Percentiles rank a stretch among this genome's conserved stretches.
Conservation (phyloP, 805 yeast genomes). For the Zygoascus biomembranicola region DNA sequence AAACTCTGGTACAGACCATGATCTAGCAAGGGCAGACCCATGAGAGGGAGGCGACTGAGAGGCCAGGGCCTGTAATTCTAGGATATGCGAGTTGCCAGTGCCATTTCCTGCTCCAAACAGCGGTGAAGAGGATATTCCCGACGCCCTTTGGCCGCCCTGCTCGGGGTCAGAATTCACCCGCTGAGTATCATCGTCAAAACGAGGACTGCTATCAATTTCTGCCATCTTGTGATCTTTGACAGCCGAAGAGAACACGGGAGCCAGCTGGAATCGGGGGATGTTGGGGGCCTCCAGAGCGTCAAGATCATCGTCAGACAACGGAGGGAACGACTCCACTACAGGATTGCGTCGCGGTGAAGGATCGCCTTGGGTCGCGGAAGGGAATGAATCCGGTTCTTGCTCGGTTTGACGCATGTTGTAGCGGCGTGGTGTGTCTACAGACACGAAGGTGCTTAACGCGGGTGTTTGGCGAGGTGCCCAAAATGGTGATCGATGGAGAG, state of each 20-base stretch:
- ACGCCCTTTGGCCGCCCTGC: not conserved
- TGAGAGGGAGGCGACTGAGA: not conserved
- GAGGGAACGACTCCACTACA: not conserved
- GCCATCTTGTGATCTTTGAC: not conserved
- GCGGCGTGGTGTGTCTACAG: no score
- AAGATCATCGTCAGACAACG: not conserved
- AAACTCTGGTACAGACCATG: not conserved
- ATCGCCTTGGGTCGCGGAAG: not conserved
- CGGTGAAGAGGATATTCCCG: not conserved
- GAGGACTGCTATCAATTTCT: not conserved
- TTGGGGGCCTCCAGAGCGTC: not conserved
- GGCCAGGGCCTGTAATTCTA: not conserved
- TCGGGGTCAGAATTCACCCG: not conserved
- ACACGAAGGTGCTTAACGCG: no score
- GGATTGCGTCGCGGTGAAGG: not conserved
- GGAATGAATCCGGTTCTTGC: no score
- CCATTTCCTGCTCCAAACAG: not conserved
- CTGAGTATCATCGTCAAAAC: not conserved
- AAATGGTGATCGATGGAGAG: no score
- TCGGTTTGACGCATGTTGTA: no score
- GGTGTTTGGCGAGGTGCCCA: no score
- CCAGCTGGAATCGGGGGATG: not conserved
- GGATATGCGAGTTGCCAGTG: not conserved
- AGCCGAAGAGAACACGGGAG: not conserved
- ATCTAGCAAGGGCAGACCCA: not conserved